Percentiles rank a stretch among this genome's conserved stretches.
phyloP scores from a whole-genome alignment of 495 filamentous ascomycete genomes.

The Chaetomidium leptoderma region DNA sequence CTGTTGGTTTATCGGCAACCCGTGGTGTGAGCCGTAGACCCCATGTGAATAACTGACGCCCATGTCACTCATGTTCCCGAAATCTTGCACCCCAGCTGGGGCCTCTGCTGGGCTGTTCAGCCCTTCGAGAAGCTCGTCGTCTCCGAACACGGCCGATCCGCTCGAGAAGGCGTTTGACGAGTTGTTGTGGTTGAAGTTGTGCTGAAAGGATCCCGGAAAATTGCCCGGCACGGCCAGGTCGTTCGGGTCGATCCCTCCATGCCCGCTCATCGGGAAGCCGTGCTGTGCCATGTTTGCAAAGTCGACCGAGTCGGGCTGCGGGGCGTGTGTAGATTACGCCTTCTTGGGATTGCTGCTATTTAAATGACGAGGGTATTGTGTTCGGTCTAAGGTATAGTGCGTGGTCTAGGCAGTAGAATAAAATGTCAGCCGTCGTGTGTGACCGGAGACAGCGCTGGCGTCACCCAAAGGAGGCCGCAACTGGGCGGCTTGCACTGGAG shows the following conservation, averaged over 20 bases:
- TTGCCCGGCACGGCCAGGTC: constrained; percentile 66
- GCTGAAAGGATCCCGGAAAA: constrained; percentile 38
- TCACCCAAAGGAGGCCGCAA: constrained; percentile 2
- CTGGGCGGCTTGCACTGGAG: neutral
- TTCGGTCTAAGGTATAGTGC: neutral
- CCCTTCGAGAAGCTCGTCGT: constrained; percentile 62
- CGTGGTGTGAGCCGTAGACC: constrained; percentile 45
- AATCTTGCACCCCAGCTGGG: constrained; percentile 48
- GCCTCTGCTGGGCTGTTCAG: constrained; percentile 48
- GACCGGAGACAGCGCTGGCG: neutral
- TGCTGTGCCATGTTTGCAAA: constrained; percentile 51
- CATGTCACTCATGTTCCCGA: constrained; percentile 43
- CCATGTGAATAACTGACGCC: constrained; percentile 44
- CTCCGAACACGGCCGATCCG: constrained; percentile 52
- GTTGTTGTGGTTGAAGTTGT: constrained; percentile 40
- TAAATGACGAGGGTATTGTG: neutral
- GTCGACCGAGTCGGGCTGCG: neutral
- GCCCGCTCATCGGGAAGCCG: constrained; percentile 60
- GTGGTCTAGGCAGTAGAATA: neutral
- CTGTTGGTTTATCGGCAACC: constrained; percentile 45
- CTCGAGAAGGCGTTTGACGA: constrained; percentile 37
- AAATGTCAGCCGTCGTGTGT: constrained; percentile 1
- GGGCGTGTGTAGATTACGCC: neutral
- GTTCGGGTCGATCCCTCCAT: constrained; percentile 76
- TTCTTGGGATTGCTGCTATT: neutral